phyloP scores from a whole-genome alignment of 2,329 filamentous ascomycete genomes.

The Hymenoscyphus infarciens region DNA sequence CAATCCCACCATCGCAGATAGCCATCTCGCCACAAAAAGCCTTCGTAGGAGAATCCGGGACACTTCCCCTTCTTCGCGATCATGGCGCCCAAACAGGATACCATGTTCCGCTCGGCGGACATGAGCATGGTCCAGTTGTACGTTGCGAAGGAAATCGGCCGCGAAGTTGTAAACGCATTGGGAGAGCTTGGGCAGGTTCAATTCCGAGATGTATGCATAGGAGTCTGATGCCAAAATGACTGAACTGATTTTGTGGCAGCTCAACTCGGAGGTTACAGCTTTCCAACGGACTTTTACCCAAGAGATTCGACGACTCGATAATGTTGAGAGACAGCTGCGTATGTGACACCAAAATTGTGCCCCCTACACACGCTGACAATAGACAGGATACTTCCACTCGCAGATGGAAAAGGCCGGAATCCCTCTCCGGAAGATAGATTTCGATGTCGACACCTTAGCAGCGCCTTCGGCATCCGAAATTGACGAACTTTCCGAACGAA shows the following conservation, averaged over 20 bases:
- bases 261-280: conserved; percentile 88
- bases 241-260: conserved; percentile 48
- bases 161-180: conserved; percentile 93
- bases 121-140: conserved; percentile 99
- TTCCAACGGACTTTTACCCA: conserved; percentile 98
- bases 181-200: conserved; percentile 95
- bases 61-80: conserved; percentile 22
- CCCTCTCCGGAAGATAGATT: conserved; percentile 81
- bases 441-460: conserved; percentile 82
- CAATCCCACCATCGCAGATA: conserved; percentile 5
- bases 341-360: conserved; percentile 42
- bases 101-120: conserved; percentile 98
- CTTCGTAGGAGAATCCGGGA: conserved; percentile 22
- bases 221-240: background rate
- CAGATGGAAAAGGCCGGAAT: conserved; percentile 96
- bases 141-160: conserved; percentile 96
- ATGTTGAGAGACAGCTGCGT: conserved; percentile 96
- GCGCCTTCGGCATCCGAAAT: conserved; percentile 92
- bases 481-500: conserved; percentile 88
- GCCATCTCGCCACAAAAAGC: conserved; percentile 10
- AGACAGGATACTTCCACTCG: conserved; percentile 79
- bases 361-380: conserved; percentile 17
- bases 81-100: conserved; percentile 73
- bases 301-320: conserved; percentile 94
- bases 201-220: conserved; percentile 77